These are phyloP conservation scores for Cairneyella variabilis DNA, from an alignment of 495 filamentous ascomycete genomes.

Conservation along the genomic window DNA sequence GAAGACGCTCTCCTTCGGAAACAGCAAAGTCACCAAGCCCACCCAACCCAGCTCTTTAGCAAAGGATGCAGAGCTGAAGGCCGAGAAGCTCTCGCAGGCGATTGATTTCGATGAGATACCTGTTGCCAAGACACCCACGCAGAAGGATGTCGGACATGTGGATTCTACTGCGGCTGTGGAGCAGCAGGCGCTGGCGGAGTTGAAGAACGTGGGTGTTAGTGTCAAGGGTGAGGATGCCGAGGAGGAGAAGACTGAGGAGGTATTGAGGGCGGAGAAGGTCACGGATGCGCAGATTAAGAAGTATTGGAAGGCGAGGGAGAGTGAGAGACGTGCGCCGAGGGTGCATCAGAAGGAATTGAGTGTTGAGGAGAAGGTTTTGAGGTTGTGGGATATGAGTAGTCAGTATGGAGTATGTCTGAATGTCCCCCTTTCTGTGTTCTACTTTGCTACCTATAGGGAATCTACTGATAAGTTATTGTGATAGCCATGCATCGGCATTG, in stretches of 20 bases:
- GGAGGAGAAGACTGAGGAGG: conserved; percentile 32
- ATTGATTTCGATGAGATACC: no score
- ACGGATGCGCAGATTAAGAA: conserved; percentile 57
- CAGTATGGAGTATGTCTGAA: conserved; percentile 92
- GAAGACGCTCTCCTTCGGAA: conserved; percentile 71
- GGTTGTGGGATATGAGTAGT: conserved; percentile 82
- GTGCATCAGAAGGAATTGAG: conserved; percentile 71
- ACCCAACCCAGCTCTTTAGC: conserved; percentile 34
- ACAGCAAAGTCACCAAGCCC: conserved; percentile 72
- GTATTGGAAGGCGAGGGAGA: conserved; percentile 72
- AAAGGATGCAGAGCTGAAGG: conserved; percentile 34
- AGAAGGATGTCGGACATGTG: conserved; percentile 16
- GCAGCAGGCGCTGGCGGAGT: conserved; percentile 19
- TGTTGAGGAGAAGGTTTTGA: conserved; percentile 75
- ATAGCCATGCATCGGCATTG: conserved; percentile 86
- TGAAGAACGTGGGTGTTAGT: conserved; percentile 18
- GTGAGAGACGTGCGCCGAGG: conserved; percentile 49
- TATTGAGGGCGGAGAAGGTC: conserved; percentile 54
- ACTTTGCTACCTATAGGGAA: neutral
- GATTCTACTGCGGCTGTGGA: conserved; percentile 22
- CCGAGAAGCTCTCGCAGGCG: conserved; percentile 33
- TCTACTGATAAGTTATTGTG: neutral
- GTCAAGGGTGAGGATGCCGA: no score
- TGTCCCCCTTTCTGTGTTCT: neutral
- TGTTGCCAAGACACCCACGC: neutral